phyloP scores from a whole-genome alignment of 164 flowering plant species.

The Liquidambar formosana region DNA sequence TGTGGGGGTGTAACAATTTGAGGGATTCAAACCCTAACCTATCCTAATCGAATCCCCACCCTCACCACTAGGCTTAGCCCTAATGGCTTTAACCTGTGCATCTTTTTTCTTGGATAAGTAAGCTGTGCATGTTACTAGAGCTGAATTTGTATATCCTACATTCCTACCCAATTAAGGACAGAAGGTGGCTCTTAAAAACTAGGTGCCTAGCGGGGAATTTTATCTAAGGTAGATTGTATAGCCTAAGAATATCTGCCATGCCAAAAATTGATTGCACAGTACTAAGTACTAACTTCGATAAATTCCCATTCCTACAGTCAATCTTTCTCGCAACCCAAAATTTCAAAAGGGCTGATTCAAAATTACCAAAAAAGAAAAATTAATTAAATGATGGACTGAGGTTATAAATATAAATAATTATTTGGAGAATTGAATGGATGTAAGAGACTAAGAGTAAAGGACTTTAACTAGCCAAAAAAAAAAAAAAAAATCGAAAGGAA shows the following conservation, averaged over 20 bases:
- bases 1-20: no score
- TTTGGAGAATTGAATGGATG: not conserved
- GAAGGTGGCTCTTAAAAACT: not conserved
- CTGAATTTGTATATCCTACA: not conserved
- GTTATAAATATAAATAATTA: not conserved
- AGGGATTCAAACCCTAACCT: no score
- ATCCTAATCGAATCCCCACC: no score
- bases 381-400: not conserved
- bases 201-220: not conserved
- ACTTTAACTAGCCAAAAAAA: not conserved
- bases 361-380: not conserved
- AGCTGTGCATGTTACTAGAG: not conserved
- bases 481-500: not conserved
- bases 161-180: not conserved
- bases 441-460: not conserved
- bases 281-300: not conserved
- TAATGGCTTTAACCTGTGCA: no score
- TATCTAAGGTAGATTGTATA: not conserved
- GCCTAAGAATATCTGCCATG: not conserved
- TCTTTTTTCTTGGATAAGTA: no score
- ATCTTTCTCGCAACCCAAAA: not conserved
- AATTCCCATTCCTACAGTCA: not conserved
- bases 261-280: not conserved
- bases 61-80: no score
- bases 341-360: not conserved